phyloP scores from a whole-genome alignment of 441 rosid genomes.

The Manihot esculenta region DNA sequence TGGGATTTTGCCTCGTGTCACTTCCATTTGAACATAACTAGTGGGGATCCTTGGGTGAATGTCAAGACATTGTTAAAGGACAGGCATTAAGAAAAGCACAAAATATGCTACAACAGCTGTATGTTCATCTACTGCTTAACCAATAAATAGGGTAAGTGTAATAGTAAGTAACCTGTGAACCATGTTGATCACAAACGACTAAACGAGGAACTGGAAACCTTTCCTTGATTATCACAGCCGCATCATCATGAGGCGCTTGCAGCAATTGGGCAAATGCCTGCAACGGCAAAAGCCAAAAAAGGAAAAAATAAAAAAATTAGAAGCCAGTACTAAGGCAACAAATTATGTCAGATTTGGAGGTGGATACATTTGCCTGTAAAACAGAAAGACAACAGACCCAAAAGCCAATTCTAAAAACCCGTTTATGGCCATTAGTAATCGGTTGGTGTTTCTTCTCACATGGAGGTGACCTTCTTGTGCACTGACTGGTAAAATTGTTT shows the following conservation, averaged over 20 bases:
- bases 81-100: background rate
- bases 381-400: no score
- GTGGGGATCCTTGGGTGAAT: no score
- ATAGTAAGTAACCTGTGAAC: slow-evolving; percentile 70
- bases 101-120: background rate
- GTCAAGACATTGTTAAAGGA: no score
- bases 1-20: no score
- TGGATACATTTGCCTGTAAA: background rate
- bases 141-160: background rate
- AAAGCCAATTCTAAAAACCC: background rate
- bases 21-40: no score
- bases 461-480: background rate
- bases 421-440: background rate
- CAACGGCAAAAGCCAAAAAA: slow-evolving; percentile 9
- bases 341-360: background rate
- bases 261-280: slow-evolving; percentile 78
- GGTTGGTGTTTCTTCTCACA: background rate
- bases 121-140: slow-evolving; percentile 2
- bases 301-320: background rate
- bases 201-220: slow-evolving; percentile 92
- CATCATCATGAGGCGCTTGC: slow-evolving; percentile 67
- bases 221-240: slow-evolving; percentile 56
- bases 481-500: background rate
- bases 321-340: background rate
- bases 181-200: slow-evolving; percentile 88